These are phyloP conservation scores for Calendula officinalis DNA, from an alignment of 129 eudicot genomes.

Conservation along the genomic window DNA sequence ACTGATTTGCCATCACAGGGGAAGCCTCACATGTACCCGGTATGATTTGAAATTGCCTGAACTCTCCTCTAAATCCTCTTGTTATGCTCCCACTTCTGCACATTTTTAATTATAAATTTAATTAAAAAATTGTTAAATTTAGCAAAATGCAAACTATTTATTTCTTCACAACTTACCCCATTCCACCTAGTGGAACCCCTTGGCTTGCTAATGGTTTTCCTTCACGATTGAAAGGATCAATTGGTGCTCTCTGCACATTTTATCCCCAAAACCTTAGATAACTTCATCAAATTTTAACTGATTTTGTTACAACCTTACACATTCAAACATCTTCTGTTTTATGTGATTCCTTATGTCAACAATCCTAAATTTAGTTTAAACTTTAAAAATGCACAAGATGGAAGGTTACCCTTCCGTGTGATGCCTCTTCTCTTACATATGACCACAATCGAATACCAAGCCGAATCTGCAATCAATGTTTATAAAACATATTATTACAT, in stretches of 20 bases:
- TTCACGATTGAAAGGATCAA: constrained; percentile 84
- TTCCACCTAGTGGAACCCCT: constrained; percentile 92
- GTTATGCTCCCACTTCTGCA: constrained; percentile 96
- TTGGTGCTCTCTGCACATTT: constrained; percentile 82
- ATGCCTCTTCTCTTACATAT: constrained; percentile 93
- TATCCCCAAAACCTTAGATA: background rate
- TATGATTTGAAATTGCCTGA: constrained; percentile 82
- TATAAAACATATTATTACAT: background rate
- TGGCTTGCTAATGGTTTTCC: constrained; percentile 75
- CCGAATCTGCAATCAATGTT: constrained; percentile 48
- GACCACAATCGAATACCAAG: constrained; percentile 94
- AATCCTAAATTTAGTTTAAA: background rate
- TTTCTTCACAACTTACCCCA: constrained; percentile 62
- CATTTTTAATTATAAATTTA: background rate
- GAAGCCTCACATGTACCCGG: constrained; percentile 97
- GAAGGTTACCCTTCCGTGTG: constrained; percentile 90
- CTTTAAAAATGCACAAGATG: background rate
- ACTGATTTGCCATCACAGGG: constrained; percentile 98
- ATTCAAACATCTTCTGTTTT: background rate
- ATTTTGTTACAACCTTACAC: background rate
- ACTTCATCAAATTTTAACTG: constrained; percentile 4
- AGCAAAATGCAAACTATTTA: background rate
- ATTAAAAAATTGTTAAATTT: constrained; percentile 17
- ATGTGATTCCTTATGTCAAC: background rate
- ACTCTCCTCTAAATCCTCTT: constrained; percentile 97